Base-by-base conservation (phyloP, 768 basidiomycete genomes). In the Pleurotus salmoneostramineus region DNA sequence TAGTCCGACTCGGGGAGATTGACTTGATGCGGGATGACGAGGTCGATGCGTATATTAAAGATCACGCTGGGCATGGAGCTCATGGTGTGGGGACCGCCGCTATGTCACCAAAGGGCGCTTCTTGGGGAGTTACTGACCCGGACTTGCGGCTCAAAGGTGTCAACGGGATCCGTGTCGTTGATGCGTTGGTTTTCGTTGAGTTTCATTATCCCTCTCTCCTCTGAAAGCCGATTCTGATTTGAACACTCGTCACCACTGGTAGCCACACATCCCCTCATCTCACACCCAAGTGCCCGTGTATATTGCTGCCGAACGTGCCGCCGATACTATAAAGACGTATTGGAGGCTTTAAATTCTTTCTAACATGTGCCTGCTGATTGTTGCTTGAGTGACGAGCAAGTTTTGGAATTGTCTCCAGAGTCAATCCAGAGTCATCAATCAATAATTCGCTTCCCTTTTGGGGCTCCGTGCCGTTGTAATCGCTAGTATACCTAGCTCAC, bases 181-280 rank as follows among this genome's bases (percentile, higher is more conserved):
- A 78, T 63, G 72, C 74, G 2, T 74, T 72, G 14, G 67, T 74
- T 15, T 60, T 76, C 50, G 74, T 72, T 45, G 42, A 62, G 74
- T 57, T 2, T 48, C 15, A 7, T 44, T 1, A 31, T 32, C 1
- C 7, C 15, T 32, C 5, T 3, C 35, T 12, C 8, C 32, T 10
- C 34, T 2, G 36, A 31, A 11, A 8, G 55, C 6, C 3, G 3
- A 43, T 17, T 2, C 36, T 32, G 52, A 12, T 21, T 45, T 37
- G 34, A 27, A 27, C 21, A 1, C 15, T 43, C 40, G 36, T 58
- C 46, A n/a, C 43, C 48, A 68, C 21, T 27, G 21, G 21, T 27
- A 27, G 66, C 64, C 64, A 5, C 64, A 63, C 37, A 58, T 71
- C 3, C 64, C 67, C 1, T 59, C 62, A 31, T 69, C 60, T 10